These are phyloP conservation scores for Xylaria intraflava DNA, from an alignment of 495 filamentous ascomycete genomes.

Conservation along the genomic window DNA sequence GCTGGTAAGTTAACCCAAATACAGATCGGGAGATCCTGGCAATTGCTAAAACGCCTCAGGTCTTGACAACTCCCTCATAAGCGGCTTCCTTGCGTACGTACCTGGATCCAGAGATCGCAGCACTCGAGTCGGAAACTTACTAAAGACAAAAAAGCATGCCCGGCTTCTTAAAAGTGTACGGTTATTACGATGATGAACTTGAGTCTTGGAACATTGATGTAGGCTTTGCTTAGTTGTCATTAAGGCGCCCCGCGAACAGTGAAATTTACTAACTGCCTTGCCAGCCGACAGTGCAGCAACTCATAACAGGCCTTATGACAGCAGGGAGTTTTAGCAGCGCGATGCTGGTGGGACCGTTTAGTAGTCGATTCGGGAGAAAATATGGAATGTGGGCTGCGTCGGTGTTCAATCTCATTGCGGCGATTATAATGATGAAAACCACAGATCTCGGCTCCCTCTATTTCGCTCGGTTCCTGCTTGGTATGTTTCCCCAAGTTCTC, in stretches of 20 bases:
- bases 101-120: background rate
- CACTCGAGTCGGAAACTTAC: background rate
- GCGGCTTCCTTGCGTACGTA: conserved; percentile 28
- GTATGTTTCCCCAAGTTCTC: conserved; percentile 19
- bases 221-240: conserved; percentile 9
- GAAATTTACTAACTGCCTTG: conserved; percentile 11
- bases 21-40: background rate
- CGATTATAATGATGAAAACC: conserved; percentile 44
- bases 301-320: conserved; percentile 46
- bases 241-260: too few species aligned
- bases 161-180: conserved; percentile 40
- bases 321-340: conserved; percentile 48
- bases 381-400: conserved; percentile 36
- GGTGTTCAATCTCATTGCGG: conserved; percentile 36
- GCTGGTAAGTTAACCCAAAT: conserved; percentile 18
- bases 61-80: conserved; percentile 31
- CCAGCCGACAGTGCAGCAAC: conserved; percentile 41
- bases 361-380: conserved; percentile 37
- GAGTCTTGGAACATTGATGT: conserved; percentile 25
- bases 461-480: conserved; percentile 42
- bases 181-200: conserved; percentile 28
- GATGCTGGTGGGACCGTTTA: conserved; percentile 40
- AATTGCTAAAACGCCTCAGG: conserved; percentile 10
- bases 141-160: conserved; percentile 26
- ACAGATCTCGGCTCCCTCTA: conserved; percentile 41